Evolutionary conservation across 2,329 filamentous ascomycete genomes (phyloP).

Genomic region (Diplodia sapinea): DNA sequence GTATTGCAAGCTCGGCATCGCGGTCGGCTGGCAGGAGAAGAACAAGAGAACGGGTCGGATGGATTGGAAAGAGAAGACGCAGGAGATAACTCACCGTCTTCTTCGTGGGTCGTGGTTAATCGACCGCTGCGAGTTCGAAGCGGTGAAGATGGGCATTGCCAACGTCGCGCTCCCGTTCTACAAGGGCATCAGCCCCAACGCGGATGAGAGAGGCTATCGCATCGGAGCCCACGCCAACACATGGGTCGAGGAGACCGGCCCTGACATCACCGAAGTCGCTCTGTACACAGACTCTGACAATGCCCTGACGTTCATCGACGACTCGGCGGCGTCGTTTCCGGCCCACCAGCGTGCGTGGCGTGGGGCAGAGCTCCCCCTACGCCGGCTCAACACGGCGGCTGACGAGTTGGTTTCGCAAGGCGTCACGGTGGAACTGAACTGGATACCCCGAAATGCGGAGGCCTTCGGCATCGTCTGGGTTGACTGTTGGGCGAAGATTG

Average conservation of each 20-base stretch:
- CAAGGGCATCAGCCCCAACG: background rate
- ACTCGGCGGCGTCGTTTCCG: background rate
- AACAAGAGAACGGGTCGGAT: background rate
- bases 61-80: background rate
- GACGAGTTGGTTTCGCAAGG: background rate
- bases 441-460: background rate
- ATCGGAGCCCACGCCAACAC: background rate
- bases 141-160: background rate
- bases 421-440: background rate
- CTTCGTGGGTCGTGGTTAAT: background rate
- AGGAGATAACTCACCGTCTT: background rate
- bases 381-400: background rate
- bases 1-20: background rate
- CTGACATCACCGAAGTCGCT: background rate
- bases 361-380: background rate
- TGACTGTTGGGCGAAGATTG: background rate
- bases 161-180: background rate
- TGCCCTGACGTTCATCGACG: background rate
- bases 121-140: background rate
- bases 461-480: background rate
- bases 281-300: background rate
- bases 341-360: rapidly evolving
- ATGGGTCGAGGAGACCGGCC: background rate
- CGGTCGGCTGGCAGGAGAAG: background rate
- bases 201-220: background rate